Evolutionary conservation across 225 moss, liverwort and hornwort species (phyloP).

Genomic region (Polytrichum commune): DNA sequence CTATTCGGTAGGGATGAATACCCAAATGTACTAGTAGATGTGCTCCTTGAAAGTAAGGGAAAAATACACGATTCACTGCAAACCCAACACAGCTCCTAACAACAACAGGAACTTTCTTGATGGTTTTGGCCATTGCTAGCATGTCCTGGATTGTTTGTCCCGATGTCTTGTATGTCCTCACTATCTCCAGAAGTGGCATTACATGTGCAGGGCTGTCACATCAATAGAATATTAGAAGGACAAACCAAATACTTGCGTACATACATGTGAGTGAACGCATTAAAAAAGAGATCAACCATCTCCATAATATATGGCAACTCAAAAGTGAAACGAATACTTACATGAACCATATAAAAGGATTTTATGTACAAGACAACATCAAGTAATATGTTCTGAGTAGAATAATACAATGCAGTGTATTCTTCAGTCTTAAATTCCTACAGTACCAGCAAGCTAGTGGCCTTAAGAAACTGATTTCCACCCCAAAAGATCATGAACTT

Average conservation of each 20-base stretch:
- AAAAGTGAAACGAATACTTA: too few species aligned
- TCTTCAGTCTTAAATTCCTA: too few species aligned
- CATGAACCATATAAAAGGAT: too few species aligned
- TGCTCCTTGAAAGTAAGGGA: conserved; percentile 59
- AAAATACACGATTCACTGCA: conserved; percentile 85
- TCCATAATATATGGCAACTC: too few species aligned
- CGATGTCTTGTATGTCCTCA: conserved; percentile 66
- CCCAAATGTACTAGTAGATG: conserved; percentile 62
- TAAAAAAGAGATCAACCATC: too few species aligned
- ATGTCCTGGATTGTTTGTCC: conserved; percentile 74
- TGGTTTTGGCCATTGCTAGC: conserved; percentile 55
- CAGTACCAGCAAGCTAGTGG: too few species aligned
- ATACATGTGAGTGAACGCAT: neutral
- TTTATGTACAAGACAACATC: too few species aligned
- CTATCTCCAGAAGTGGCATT: conserved; percentile 88
- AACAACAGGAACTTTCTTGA: conserved; percentile 75
- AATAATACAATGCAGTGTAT: too few species aligned
- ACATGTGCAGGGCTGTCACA: conserved; percentile 78
- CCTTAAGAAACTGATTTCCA: too few species aligned
- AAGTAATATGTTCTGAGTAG: too few species aligned
- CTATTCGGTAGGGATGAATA: conserved; percentile 76
- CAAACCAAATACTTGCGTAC: neutral
- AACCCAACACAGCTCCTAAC: conserved; percentile 76
- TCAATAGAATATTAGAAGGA: neutral
- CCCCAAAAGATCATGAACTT: too few species aligned